These are phyloP conservation scores for Pholiota microspora DNA, from an alignment of 768 basidiomycete genomes.

Conservation along the genomic window DNA sequence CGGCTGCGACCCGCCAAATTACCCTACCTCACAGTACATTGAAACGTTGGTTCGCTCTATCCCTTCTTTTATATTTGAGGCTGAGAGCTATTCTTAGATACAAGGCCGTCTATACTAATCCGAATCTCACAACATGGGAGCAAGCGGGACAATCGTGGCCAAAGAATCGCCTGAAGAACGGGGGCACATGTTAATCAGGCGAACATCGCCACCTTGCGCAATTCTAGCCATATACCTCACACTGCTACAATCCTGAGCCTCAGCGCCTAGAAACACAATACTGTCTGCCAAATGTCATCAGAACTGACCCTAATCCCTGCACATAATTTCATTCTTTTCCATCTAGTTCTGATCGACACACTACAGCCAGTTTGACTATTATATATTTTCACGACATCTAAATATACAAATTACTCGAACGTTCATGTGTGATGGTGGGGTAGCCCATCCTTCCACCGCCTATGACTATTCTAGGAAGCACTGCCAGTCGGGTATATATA, in stretches of 20 bases:
- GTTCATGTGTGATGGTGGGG: neutral
- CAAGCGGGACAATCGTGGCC: slow-evolving; percentile 58
- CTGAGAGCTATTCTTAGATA: slow-evolving; percentile 24
- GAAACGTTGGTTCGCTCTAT: slow-evolving; percentile 28
- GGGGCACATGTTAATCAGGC: neutral
- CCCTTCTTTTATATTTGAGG: neutral
- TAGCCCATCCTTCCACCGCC: too few relatives aligned
- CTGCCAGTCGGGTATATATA: neutral
- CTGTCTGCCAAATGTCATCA: neutral
- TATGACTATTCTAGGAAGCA: neutral
- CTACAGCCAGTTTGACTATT: neutral
- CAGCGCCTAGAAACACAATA: neutral
- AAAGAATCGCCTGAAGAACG: slow-evolving; percentile 38
- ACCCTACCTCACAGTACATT: slow-evolving; percentile 78
- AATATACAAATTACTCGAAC: neutral
- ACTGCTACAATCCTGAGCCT: neutral
- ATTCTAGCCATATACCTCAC: neutral
- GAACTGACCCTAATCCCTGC: neutral
- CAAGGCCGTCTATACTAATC: slow-evolving; percentile 66
- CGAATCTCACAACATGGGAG: slow-evolving; percentile 68
- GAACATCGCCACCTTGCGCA: neutral
- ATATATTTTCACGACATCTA: neutral
- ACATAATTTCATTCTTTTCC: neutral
- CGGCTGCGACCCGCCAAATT: slow-evolving; percentile 73
- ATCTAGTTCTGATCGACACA: neutral